Evolutionary conservation across 116 monocot species (phyloP).

Genomic region (Iris pallida): DNA sequence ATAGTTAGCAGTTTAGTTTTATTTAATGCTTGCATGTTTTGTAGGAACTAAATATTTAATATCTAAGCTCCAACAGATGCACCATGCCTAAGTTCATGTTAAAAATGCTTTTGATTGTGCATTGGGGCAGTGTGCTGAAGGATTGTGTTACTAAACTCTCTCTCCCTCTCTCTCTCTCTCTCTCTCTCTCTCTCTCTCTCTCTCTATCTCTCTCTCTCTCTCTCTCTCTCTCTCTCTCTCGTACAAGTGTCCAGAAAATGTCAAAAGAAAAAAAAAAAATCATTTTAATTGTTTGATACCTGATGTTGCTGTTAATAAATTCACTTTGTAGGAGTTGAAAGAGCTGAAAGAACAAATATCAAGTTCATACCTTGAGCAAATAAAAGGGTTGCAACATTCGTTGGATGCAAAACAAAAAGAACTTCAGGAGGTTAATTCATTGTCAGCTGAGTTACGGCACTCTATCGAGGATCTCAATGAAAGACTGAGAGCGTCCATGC

Average conservation of each 20-base stretch:
- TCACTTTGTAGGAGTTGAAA: slow-evolving; percentile 56
- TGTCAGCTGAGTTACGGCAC: slow-evolving; percentile 30
- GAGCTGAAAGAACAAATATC: slow-evolving; percentile 68
- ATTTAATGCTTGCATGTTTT: too few species aligned
- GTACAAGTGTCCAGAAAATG: not conserved
- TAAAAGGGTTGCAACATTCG: slow-evolving; percentile 48
- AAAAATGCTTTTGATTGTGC: too few species aligned
- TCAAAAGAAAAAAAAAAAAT: not conserved
- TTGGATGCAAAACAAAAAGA: slow-evolving; percentile 63
- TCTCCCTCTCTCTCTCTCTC: too few species aligned
- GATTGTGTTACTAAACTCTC: too few species aligned
- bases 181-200: too few species aligned
- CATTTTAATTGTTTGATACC: not conserved
- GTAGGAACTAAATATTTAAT: too few species aligned
- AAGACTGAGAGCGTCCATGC: slow-evolving; percentile 68
- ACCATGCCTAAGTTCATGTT: too few species aligned
- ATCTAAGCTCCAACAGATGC: too few species aligned
- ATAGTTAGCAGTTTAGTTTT: too few species aligned
- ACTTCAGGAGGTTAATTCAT: slow-evolving; percentile 32
- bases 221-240: too few species aligned
- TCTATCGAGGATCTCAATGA: slow-evolving; percentile 81
- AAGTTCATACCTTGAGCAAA: slow-evolving; percentile 54
- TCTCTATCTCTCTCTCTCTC: too few species aligned
- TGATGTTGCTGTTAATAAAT: slow-evolving; percentile 4
- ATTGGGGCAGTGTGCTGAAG: too few species aligned